phyloP scores from a whole-genome alignment of 176 grass and related monocot species.

The Aegilops umbellulata region DNA sequence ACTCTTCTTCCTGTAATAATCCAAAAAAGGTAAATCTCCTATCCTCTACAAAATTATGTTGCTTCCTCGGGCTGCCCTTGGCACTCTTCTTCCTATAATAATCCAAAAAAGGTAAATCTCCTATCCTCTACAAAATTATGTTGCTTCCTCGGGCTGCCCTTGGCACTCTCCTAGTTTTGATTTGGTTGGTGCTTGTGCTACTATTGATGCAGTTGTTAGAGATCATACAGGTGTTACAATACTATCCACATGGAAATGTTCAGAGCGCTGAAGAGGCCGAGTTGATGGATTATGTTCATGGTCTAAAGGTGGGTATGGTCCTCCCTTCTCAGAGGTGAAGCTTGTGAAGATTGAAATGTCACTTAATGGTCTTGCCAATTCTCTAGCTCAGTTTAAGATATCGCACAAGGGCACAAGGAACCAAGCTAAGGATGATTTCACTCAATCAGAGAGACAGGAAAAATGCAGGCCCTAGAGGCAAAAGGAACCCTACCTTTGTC shows the following conservation, averaged over 20 bases:
- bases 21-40: no score
- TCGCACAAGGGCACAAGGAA: no score
- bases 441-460: neutral
- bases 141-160: no score
- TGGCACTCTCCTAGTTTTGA: no score
- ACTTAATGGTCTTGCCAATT: neutral
- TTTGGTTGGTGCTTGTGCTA: neutral
- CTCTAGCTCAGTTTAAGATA: neutral
- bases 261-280: neutral
- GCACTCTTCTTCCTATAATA: no score
- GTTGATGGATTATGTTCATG: neutral
- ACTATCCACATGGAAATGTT: neutral
- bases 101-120: no score
- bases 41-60: no score
- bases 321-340: neutral
- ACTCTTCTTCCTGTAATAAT: no score
- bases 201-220: neutral
- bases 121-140: no score
- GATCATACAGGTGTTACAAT: neutral
- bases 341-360: neutral
- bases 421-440: neutral
- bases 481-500: constrained; percentile 56
- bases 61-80: no score
- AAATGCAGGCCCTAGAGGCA: neutral
- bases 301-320: neutral